Conservation (phyloP, 495 filamentous ascomycete species). For the Talaromyces trachyspermus region DNA sequence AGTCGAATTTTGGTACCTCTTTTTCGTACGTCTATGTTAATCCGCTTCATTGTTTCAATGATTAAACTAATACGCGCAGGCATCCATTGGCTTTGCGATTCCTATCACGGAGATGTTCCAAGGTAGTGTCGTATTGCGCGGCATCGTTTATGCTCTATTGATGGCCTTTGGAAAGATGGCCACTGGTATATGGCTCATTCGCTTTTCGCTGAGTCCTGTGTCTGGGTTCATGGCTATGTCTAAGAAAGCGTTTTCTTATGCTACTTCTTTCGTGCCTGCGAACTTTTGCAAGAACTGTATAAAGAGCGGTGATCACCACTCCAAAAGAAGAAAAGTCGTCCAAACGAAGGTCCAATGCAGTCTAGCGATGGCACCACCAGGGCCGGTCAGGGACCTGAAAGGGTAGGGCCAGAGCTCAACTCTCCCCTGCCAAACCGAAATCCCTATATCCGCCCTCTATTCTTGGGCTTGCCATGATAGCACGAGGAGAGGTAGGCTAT, state of each 20-base stretch:
- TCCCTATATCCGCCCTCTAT: constrained; percentile 55
- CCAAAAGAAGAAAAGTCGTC: neutral
- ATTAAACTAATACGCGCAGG: constrained; percentile 22
- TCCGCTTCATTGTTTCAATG: neutral
- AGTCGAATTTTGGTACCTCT: constrained; percentile 60
- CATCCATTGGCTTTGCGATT: constrained; percentile 74
- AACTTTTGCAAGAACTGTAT: no score
- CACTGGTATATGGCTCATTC: constrained; percentile 59
- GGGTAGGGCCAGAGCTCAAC: no score
- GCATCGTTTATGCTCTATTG: constrained; percentile 60
- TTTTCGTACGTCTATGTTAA: constrained; percentile 51
- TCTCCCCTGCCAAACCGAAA: constrained; percentile 36
- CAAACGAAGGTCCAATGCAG: neutral
- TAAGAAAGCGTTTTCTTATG: neutral
- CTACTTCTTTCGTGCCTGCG: no score
- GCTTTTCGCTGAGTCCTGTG: constrained; percentile 23
- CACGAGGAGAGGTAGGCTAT: constrained; percentile 73
- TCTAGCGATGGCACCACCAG: no score
- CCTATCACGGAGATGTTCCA: constrained; percentile 65
- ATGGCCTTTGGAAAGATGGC: constrained; percentile 61
- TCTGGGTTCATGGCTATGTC: constrained; percentile 6
- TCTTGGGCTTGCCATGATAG: constrained; percentile 58
- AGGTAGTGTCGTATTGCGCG: constrained; percentile 59
- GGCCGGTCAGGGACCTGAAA: no score
- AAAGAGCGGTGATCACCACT: no score